Conservation (phyloP, 495 filamentous ascomycete species). For the Aspergillus homomorphus region DNA sequence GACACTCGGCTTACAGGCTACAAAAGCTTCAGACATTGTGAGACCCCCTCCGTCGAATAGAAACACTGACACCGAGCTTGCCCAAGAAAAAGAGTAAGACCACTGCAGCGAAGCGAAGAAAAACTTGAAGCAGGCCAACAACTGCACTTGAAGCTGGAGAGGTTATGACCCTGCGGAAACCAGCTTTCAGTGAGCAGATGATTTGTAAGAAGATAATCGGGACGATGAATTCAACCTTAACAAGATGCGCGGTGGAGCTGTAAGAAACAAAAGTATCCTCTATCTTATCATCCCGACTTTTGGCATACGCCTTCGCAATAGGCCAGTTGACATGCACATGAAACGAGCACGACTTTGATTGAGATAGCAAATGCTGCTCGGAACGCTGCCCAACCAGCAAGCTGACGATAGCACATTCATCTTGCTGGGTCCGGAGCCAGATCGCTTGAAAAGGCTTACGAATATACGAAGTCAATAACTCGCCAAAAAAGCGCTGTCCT, state of each 20-base stretch:
- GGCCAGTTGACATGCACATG: not conserved
- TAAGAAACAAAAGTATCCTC: not conserved
- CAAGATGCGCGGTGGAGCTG: not conserved
- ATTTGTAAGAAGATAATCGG: not conserved
- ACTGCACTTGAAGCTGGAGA: not conserved
- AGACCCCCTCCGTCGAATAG: not conserved
- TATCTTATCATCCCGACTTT: not conserved
- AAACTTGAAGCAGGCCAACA: not conserved
- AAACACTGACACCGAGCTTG: not conserved
- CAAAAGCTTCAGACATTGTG: not conserved
- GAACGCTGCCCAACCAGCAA: not conserved
- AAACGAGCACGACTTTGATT: not conserved
- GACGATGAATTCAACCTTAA: not conserved
- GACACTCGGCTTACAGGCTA: not conserved
- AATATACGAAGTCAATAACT: not conserved
- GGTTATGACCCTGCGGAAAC: not conserved
- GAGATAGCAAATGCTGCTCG: not conserved
- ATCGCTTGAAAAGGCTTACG: not conserved
- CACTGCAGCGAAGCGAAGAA: not conserved
- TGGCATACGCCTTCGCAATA: not conserved
- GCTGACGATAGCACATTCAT: not conserved
- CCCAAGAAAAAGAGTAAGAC: not conserved
- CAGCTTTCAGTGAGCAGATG: not conserved
- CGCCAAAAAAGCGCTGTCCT: not conserved
- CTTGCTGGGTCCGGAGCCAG: not conserved